These are phyloP conservation scores for Balamuthia mandrillaris DNA, from an alignment of 208 protist species.

Conservation along the genomic window DNA sequence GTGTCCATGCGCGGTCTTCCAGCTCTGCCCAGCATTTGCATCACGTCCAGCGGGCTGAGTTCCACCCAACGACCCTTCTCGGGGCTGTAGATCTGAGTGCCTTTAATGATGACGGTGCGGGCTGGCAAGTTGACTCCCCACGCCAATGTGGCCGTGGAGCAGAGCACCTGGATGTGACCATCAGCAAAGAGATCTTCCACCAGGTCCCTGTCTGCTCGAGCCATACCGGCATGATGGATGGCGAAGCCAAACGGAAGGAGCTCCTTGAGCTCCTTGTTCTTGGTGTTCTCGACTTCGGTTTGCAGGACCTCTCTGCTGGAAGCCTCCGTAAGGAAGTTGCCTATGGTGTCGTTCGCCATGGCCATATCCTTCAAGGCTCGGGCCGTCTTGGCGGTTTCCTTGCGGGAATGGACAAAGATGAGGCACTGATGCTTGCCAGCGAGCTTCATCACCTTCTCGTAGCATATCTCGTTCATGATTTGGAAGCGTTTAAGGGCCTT, in stretches of 20 bases:
- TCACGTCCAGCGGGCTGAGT: conserved; percentile 94
- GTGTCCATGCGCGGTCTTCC: conserved; percentile 92
- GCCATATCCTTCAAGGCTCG: conserved; percentile 82
- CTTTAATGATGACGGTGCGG: conserved; percentile 99
- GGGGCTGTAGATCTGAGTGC: conserved; percentile 98
- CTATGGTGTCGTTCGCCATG: conserved; percentile 81
- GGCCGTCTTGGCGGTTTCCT: conserved; percentile 96
- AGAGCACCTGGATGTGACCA: conserved; percentile 92
- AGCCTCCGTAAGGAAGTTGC: conserved; percentile 82
- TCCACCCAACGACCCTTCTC: conserved; percentile 91
- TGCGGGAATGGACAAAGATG: conserved; percentile 98
- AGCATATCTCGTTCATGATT: conserved; percentile 96
- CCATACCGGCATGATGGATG: conserved; percentile 99
- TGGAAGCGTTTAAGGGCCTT: conserved; percentile 87
- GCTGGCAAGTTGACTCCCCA: conserved; percentile 99
- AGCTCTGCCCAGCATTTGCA: conserved; percentile 99
- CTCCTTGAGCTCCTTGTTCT: conserved; percentile 77
- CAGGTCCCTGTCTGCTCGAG: conserved; percentile 84
- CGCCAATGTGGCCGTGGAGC: conserved; percentile 99
- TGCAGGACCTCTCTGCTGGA: conserved; percentile 80
- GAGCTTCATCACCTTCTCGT: conserved; percentile 90
- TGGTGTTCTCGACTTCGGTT: conserved; percentile 41
- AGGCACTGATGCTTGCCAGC: conserved; percentile 91
- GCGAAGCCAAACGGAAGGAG: conserved; percentile 94
- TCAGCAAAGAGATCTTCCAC: conserved; percentile 97